Evolutionary conservation across 1,284 basidiomycete genomes (phyloP).

Genomic region (Microbotryum intermedium): DNA sequence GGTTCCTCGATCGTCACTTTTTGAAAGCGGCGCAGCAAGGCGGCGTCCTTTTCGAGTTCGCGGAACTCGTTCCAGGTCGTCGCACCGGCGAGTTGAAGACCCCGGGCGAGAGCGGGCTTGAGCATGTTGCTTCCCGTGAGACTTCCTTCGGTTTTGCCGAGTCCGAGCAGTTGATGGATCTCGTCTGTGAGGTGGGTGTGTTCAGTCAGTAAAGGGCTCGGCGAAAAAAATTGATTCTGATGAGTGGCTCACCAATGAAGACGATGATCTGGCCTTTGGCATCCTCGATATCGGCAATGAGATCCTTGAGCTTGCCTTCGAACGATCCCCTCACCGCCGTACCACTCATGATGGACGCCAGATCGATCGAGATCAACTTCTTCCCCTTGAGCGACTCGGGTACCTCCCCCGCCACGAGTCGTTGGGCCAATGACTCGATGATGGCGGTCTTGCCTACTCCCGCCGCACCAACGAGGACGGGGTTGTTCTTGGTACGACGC

Average conservation of each 20-base stretch:
- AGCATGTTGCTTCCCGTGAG: slow-evolving; percentile 89
- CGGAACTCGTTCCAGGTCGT: slow-evolving; percentile 63
- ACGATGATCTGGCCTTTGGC: slow-evolving; percentile 48
- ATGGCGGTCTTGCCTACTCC: slow-evolving; percentile 84
- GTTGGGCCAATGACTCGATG: slow-evolving; percentile 77
- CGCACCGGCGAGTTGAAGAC: slow-evolving; percentile 37
- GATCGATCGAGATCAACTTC: slow-evolving; percentile 50
- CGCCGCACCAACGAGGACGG: slow-evolving; percentile 51
- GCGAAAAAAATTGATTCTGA: too few relatives aligned
- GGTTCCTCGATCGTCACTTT: slow-evolving; percentile 81
- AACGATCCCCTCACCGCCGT: slow-evolving; percentile 83
- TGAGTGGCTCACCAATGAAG: slow-evolving; percentile 19
- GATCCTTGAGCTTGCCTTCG: slow-evolving; percentile 80
- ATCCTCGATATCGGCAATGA: slow-evolving; percentile 73
- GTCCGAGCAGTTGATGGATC: slow-evolving; percentile 64
- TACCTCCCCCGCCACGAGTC: slow-evolving; percentile 82
- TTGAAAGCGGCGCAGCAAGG: slow-evolving; percentile 77
- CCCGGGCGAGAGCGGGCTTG: slow-evolving; percentile 75
- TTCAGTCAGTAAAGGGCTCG: not conserved
- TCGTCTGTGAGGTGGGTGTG: slow-evolving; percentile 72
- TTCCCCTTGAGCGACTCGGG: slow-evolving; percentile 82
- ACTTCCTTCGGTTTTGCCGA: slow-evolving; percentile 84
- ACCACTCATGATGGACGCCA: slow-evolving; percentile 47
- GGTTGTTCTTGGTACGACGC: slow-evolving; percentile 54
- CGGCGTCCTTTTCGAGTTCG: slow-evolving; percentile 86